Conservation (phyloP, 805 yeast genomes). For the Jamesozyma piceae region DNA sequence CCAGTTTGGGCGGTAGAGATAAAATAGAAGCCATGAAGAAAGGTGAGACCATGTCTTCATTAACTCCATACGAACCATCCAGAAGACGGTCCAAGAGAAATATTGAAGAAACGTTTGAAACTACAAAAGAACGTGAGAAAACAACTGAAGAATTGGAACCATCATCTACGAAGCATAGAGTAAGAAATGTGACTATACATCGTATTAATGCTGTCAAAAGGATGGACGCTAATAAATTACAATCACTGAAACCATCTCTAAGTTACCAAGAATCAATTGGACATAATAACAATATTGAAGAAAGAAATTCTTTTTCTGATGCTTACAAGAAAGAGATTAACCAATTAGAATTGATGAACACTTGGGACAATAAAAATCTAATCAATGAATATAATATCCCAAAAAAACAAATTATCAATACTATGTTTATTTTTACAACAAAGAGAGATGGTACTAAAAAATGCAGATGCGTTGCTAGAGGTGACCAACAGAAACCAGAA, state of each 20-base stretch:
- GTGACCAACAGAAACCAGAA: conserved; percentile 9
- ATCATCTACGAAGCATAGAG: too few species aligned
- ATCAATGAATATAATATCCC: background rate
- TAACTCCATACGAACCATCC: background rate
- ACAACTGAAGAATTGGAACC: too few species aligned
- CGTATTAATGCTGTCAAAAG: background rate
- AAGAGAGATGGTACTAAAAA: conserved; percentile 11
- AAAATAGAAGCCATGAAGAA: too few species aligned
- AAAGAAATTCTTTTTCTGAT: conserved; percentile 2
- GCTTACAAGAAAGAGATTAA: conserved; percentile 10
- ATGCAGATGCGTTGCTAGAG: conserved; percentile 10
- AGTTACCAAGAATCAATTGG: conserved; percentile 7
- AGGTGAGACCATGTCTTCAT: too few species aligned
- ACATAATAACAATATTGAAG: conserved; percentile 1
- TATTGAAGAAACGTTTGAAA: background rate
- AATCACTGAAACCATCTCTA: background rate
- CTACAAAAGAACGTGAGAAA: background rate
- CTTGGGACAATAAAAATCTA: conserved; percentile 3
- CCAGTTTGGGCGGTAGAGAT: background rate
- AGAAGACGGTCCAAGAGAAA: background rate
- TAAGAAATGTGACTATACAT: too few species aligned
- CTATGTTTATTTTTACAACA: conserved; percentile 10
- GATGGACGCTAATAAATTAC: background rate
- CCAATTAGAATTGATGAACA: conserved; percentile 9
- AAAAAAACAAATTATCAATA: conserved; percentile 3